Conservation (phyloP, 2,329 filamentous ascomycete genomes). For the Myriosclerotinia duriaeana region DNA sequence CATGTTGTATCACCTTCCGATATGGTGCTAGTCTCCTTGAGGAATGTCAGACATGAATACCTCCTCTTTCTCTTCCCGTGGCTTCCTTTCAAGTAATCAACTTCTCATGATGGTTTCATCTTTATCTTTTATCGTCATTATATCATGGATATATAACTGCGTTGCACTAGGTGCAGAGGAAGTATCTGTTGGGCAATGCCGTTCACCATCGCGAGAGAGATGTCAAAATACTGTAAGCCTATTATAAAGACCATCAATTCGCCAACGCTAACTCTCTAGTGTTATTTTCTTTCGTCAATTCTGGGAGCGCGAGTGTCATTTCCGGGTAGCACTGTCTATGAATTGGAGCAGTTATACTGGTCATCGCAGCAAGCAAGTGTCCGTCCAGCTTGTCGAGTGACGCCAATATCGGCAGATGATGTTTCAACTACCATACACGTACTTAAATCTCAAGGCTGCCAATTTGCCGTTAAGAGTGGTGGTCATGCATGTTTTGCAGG, state of each 20-base stretch:
- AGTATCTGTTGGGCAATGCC: not conserved
- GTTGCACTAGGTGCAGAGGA: not conserved
- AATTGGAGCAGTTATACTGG: conserved; percentile 40
- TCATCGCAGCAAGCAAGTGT: conserved; percentile 28
- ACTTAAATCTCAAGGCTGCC: conserved; percentile 25
- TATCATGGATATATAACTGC: not conserved
- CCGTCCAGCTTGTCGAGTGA: conserved; percentile 31
- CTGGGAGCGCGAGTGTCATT: conserved; percentile 29
- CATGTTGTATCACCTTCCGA: not conserved
- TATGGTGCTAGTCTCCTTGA: not conserved
- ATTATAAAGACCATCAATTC: not conserved
- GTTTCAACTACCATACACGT: conserved; percentile 29
- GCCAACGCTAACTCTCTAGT: not conserved
- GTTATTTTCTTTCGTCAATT: not conserved
- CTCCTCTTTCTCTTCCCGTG: not conserved
- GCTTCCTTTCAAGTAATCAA: not conserved
- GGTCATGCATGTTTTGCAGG: conserved; percentile 42
- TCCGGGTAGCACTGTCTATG: conserved; percentile 26
- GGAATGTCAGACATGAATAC: not conserved
- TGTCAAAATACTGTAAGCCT: not conserved
- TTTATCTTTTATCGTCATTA: not conserved
- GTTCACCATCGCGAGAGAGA: not conserved
- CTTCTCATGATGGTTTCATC: not conserved
- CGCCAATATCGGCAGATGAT: conserved; percentile 28
- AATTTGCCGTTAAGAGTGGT: conserved; percentile 35